phyloP scores from a whole-genome alignment of 2,329 filamentous ascomycete species.

The Apiospora malaysiana region DNA sequence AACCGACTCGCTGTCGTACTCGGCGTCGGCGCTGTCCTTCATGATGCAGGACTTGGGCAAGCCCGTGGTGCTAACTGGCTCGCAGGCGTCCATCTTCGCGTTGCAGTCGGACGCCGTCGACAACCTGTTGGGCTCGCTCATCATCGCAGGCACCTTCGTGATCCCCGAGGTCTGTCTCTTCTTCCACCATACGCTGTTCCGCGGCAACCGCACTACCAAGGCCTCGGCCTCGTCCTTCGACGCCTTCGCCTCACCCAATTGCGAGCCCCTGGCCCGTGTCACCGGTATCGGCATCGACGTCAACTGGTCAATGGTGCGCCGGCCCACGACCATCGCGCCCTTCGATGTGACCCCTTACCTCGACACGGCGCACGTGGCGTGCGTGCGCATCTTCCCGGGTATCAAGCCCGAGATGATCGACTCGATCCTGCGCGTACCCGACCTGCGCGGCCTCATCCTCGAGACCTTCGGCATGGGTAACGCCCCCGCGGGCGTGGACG shows the following conservation, averaged over 20 bases:
- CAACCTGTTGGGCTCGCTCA: conserved; percentile 85
- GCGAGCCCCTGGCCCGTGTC: conserved; percentile 79
- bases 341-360: conserved; percentile 78
- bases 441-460: conserved; percentile 80
- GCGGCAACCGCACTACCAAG: conserved; percentile 88
- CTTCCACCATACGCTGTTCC: conserved; percentile 90
- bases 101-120: conserved; percentile 91
- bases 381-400: conserved; percentile 87
- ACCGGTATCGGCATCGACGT: conserved; percentile 82
- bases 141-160: conserved; percentile 90
- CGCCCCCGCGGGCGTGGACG: conserved; percentile 81
- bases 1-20: conserved; percentile 89
- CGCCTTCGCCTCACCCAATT: conserved; percentile 89
- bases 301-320: conserved; percentile 77
- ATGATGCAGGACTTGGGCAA: conserved; percentile 89
- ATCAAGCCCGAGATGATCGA: conserved; percentile 95
- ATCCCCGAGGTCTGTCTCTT: conserved; percentile 93
- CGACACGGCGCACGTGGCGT: conserved; percentile 88
- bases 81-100: conserved; percentile 85
- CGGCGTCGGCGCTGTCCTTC: conserved; percentile 87
- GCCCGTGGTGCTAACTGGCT: conserved; percentile 85
- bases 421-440: conserved; percentile 77
- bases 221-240: conserved; percentile 85
- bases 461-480: conserved; percentile 96
- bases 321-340: conserved; percentile 74